Evolutionary conservation across 2,329 filamentous ascomycete species (phyloP).

Genomic region (Thermomyces lanuginosus): DNA sequence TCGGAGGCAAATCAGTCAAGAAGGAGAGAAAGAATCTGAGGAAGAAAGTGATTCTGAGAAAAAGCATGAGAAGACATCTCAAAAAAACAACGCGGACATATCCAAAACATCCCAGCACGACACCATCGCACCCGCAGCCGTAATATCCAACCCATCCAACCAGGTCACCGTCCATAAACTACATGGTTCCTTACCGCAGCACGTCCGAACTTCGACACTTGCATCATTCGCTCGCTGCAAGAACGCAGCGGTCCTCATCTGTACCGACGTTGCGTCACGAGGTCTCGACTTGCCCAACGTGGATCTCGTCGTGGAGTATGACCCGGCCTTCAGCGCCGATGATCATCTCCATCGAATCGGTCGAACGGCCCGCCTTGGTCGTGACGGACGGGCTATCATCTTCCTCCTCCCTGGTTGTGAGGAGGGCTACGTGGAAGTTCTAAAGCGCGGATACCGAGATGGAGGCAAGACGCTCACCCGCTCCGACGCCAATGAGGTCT

Average conservation of each 20-base stretch:
- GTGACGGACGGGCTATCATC: slow-evolving; percentile 68
- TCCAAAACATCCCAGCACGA: slow-evolving; percentile 20
- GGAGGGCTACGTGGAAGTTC: slow-evolving; percentile 70
- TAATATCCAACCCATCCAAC: slow-evolving; percentile 61
- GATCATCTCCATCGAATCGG: slow-evolving; percentile 93
- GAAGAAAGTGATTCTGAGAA: slow-evolving; percentile 11
- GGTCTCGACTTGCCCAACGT: slow-evolving; percentile 91
- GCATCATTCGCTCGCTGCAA: slow-evolving; percentile 58
- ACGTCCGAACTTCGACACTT: slow-evolving; percentile 72
- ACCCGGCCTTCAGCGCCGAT: slow-evolving; percentile 80
- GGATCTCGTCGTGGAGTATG: slow-evolving; percentile 89
- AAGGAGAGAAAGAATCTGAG: slow-evolving; percentile 11
- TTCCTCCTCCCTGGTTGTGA: slow-evolving; percentile 85
- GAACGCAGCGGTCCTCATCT: slow-evolving; percentile 68
- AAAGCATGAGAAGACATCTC: slow-evolving; percentile 2
- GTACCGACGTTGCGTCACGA: slow-evolving; percentile 88
- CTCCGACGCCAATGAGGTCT: slow-evolving; percentile 47
- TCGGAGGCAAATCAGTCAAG: slow-evolving; percentile 26
- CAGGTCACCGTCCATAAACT: slow-evolving; percentile 68
- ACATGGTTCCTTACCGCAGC: slow-evolving; percentile 80
- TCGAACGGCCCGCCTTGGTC: slow-evolving; percentile 82
- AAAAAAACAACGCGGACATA: slow-evolving; percentile 6
- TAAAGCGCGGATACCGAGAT: slow-evolving; percentile 54
- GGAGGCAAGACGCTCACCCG: slow-evolving; percentile 46
- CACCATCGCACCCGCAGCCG: slow-evolving; percentile 43